Percentiles rank a stretch among this genome's conserved stretches.
These are phyloP conservation scores for Neurospora sp. DNA, from an alignment of 495 filamentous ascomycete genomes.

Conservation along the genomic window DNA sequence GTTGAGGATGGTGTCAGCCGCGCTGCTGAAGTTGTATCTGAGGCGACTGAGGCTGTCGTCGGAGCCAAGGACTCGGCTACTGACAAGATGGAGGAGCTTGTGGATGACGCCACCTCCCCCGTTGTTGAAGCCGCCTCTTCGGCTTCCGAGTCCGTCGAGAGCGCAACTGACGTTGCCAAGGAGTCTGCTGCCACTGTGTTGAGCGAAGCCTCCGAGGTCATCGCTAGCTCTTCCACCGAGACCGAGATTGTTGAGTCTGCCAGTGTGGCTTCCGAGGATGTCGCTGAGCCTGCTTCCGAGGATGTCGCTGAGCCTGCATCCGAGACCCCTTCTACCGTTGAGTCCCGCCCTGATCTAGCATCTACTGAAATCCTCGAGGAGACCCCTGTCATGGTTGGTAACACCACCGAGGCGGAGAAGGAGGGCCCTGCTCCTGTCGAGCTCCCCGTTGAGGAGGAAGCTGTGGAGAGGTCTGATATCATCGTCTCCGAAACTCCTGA, in stretches of 20 bases:
- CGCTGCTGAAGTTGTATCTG: conserved; percentile 2
- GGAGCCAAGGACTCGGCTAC: conserved; percentile 10
- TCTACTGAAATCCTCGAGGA: conserved; percentile 15
- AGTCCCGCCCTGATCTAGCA: conserved; percentile 8
- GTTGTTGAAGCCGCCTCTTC: conserved; percentile 2
- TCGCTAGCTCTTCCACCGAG: neutral
- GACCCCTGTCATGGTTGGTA: conserved; percentile 16
- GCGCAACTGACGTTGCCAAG: neutral
- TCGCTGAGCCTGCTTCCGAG: too few species aligned
- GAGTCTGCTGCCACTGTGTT: neutral
- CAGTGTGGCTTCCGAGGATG: conserved; percentile 5
- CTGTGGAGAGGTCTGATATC: neutral
- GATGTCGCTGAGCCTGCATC: conserved; percentile 14
- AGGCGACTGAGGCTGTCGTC: conserved; percentile 4
- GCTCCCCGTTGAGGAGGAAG: conserved; percentile 13
- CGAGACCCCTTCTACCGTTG: conserved; percentile 5
- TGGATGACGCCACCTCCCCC: conserved; percentile 1
- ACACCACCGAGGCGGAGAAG: conserved; percentile 25
- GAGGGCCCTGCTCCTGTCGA: conserved; percentile 49
- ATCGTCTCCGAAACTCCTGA: neutral
- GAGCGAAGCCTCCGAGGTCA: neutral
- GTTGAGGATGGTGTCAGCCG: conserved; percentile 10
- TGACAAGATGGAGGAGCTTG: conserved; percentile 9
- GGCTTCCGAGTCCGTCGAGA: neutral
- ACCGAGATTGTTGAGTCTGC: neutral